Conservation (phyloP, 805 yeast genomes). For the Cyberlindnera bimundalis region DNA sequence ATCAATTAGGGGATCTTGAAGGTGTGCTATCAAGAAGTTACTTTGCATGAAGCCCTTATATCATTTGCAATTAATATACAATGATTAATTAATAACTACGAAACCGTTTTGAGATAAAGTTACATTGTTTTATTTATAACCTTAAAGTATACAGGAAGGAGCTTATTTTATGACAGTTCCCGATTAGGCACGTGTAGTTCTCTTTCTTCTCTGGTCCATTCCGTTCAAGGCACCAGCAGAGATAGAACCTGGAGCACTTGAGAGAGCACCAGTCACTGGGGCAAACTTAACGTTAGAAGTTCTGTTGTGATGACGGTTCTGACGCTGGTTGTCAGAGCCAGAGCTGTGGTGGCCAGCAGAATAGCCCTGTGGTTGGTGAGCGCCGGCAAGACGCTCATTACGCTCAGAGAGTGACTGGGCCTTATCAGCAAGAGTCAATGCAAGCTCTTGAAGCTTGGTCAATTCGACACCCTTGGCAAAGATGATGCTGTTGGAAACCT, state of each 20-base stretch:
- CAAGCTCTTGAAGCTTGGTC: constrained; percentile 82
- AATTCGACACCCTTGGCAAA: constrained; percentile 78
- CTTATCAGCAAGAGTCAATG: constrained; percentile 79
- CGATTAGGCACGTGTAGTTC: constrained; percentile 22
- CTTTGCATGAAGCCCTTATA: constrained; percentile 50
- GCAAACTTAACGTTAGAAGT: constrained; percentile 30
- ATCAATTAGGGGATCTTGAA: constrained; percentile 85
- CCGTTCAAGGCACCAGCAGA: constrained; percentile 38
- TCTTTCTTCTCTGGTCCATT: constrained; percentile 32
- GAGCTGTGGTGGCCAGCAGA: constrained; percentile 21
- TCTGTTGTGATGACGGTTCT: constrained; percentile 29
- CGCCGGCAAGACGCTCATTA: constrained; percentile 78
- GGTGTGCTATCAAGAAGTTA: constrained; percentile 94
- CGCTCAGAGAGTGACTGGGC: constrained; percentile 74
- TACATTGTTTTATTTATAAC: not conserved
- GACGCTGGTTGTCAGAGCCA: constrained; percentile 19
- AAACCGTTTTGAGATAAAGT: not conserved
- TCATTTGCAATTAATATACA: not conserved
- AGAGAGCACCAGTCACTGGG: constrained; percentile 33
- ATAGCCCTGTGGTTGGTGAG: constrained; percentile 40
- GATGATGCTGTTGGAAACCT: constrained; percentile 55
- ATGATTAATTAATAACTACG: too few species aligned
- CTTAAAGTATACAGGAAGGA: not conserved
- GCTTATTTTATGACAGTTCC: not conserved
- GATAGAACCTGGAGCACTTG: constrained; percentile 32